A percentile compares a stretch with the other conserved stretches of the same genome.
Evolutionary conservation across 345 rosid species (phyloP).

Genomic region (Syzygium oleosum): DNA sequence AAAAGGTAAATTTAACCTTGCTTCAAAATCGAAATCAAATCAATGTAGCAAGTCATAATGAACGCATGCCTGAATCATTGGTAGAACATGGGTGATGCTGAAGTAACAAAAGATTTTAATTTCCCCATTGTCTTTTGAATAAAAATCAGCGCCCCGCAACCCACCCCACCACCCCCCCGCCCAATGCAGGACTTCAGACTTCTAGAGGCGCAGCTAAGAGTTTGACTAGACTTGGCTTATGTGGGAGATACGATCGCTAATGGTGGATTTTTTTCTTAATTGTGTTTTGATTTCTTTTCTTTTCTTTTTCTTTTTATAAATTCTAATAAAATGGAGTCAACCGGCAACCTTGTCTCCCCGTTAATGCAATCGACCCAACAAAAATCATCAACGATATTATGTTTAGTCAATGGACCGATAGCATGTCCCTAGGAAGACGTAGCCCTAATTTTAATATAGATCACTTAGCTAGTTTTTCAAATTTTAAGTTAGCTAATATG

Average conservation of each 20-base stretch:
- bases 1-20: background rate
- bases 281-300: background rate
- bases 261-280: background rate
- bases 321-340: background rate
- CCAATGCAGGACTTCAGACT: background rate
- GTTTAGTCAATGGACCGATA: background rate
- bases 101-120: background rate
- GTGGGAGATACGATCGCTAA: background rate
- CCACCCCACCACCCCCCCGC: background rate
- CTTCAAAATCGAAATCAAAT: background rate
- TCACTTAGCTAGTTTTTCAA: background rate
- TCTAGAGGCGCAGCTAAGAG: background rate
- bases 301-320: background rate
- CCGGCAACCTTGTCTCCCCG: background rate
- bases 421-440: background rate
- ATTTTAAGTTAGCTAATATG: background rate
- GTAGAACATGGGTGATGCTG: background rate
- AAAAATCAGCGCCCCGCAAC: no score
- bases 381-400: background rate
- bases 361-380: background rate
- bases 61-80: background rate
- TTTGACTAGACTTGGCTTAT: background rate
- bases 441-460: background rate
- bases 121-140: background rate
- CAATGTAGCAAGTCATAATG: background rate